These are phyloP conservation scores for Closterium sp. DNA, from an alignment of 139 green algal species.

Conservation along the genomic window DNA sequence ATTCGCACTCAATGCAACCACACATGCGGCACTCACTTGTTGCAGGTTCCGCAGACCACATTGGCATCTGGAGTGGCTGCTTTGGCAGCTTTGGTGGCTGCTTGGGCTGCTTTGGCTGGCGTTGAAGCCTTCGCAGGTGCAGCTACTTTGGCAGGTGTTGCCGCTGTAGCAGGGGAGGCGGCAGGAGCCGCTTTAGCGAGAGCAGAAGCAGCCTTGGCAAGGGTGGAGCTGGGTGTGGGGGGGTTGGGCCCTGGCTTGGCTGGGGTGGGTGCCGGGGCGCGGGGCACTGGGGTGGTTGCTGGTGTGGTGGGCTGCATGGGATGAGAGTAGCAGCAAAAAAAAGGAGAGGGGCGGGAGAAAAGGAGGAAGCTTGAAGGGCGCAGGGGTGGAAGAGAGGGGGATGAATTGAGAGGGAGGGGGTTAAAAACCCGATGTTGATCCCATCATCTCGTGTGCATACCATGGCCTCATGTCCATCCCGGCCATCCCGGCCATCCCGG, in stretches of 20 bases:
- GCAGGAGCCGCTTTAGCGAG: neutral
- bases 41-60: neutral
- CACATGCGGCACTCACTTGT: too few species aligned
- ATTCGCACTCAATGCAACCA: too few species aligned
- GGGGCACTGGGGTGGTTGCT: neutral
- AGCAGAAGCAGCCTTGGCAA: neutral
- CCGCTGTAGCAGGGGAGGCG: neutral
- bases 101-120: neutral
- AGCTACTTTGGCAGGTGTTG: neutral
- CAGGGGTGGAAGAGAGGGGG: too few species aligned
- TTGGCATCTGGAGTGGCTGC: neutral
- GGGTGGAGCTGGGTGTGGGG: neutral
- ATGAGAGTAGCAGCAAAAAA: too few species aligned
- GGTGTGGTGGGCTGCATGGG: neutral
- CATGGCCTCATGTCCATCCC: too few species aligned
- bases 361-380: too few species aligned
- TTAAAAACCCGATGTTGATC: too few species aligned
- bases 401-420: too few species aligned
- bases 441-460: too few species aligned
- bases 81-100: neutral
- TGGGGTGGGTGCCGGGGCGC: neutral
- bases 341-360: too few species aligned
- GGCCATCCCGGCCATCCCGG: too few species aligned
- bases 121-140: neutral
- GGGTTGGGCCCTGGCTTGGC: neutral